These are phyloP conservation scores for Blastobotrys peoriensis DNA, from an alignment of 805 yeast species.

Conservation along the genomic window DNA sequence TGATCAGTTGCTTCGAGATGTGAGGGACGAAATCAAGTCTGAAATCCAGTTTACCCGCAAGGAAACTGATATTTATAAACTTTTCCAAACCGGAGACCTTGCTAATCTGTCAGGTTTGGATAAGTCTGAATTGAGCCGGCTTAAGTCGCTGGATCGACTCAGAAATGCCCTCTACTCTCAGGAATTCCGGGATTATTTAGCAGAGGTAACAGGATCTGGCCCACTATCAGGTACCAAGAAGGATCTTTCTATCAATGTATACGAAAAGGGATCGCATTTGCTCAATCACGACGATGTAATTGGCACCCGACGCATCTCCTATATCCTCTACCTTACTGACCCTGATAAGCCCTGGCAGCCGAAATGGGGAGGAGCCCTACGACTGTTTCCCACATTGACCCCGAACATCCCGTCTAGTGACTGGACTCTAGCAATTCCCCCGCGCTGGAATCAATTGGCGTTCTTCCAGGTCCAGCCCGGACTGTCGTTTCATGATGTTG, in stretches of 20 bases:
- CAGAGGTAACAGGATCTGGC: constrained; percentile 79
- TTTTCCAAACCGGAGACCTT: constrained; percentile 74
- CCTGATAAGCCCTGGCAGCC: constrained; percentile 87
- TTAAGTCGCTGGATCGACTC: constrained; percentile 70
- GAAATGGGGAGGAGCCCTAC: constrained; percentile 86
- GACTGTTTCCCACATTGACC: constrained; percentile 78
- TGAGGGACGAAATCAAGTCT: constrained; percentile 74
- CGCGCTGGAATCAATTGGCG: constrained; percentile 94
- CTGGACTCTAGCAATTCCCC: constrained; percentile 60
- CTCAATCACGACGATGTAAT: constrained; percentile 97
- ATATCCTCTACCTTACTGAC: constrained; percentile 86
- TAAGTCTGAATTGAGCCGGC: constrained; percentile 61
- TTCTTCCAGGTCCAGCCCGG: constrained; percentile 97
- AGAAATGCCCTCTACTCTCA: constrained; percentile 85
- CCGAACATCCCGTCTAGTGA: constrained; percentile 90
- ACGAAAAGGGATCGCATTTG: constrained; percentile 88
- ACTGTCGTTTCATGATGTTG: constrained; percentile 93
- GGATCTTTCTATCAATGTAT: constrained; percentile 88
- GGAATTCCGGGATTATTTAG: constrained; percentile 71
- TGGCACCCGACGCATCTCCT: constrained; percentile 89
- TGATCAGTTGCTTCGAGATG: constrained; percentile 69
- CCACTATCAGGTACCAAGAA: constrained; percentile 84
- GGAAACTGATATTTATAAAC: constrained; percentile 96
- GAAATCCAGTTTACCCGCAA: constrained; percentile 88
- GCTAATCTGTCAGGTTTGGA: constrained; percentile 87